Evolutionary conservation across 805 yeast genomes (phyloP).

Genomic region (Kodamaea fukazawae): DNA sequence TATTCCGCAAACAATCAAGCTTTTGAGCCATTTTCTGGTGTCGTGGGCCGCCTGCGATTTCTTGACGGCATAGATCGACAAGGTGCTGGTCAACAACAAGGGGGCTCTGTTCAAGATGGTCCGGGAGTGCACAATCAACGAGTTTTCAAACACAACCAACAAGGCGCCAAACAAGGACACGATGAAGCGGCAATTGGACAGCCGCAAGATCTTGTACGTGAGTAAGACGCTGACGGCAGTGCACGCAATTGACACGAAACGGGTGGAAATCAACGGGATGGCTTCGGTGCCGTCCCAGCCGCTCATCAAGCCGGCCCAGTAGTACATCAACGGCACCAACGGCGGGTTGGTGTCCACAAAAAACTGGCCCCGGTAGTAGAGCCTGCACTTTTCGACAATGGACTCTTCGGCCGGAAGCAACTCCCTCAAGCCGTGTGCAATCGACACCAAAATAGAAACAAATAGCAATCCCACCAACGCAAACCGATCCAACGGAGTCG

Average conservation of each 20-base stretch:
- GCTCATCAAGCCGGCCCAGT: constrained; percentile 45
- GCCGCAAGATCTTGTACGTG: constrained; percentile 53
- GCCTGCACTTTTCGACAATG: too few relatives aligned
- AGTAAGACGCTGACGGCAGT: constrained; percentile 55
- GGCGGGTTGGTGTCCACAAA: constrained; percentile 78
- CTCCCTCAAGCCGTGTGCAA: too few relatives aligned
- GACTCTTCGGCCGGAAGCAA: too few relatives aligned
- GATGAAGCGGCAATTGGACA: constrained; percentile 49
- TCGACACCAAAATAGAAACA: too few relatives aligned
- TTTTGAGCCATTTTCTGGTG: constrained; percentile 50
- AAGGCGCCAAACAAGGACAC: constrained; percentile 52
- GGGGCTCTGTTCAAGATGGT: constrained; percentile 42
- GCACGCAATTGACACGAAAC: constrained; percentile 54
- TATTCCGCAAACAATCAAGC: constrained; percentile 47
- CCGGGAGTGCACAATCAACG: constrained; percentile 61
- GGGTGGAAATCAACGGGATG: constrained; percentile 33
- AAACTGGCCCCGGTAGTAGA: constrained; percentile 54
- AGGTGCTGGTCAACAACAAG: constrained; percentile 42
- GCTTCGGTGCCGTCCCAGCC: constrained; percentile 22
- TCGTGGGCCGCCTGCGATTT: constrained; percentile 49
- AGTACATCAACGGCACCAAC: constrained; percentile 57
- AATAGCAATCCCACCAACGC: too few relatives aligned
- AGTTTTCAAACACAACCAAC: constrained; percentile 60
- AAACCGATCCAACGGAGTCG: too few relatives aligned
- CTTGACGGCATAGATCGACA: constrained; percentile 52